Evolutionary conservation across 2,329 filamentous ascomycete species (phyloP), one percentile per base, ranked within the genome.

Genomic region (Pyrenophora seminiperda): DNA sequence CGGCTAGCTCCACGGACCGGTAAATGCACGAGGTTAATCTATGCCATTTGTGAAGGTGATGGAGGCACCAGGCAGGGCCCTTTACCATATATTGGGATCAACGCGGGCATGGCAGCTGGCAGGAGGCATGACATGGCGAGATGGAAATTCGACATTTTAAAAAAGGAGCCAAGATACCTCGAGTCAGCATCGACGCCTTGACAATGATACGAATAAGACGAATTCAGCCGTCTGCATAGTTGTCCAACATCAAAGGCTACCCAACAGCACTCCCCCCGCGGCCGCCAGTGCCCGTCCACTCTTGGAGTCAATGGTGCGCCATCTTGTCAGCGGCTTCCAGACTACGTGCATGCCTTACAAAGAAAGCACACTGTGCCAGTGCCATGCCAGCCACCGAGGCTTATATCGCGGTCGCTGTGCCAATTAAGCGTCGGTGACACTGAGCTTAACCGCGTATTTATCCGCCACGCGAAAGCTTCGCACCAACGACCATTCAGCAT

Each of bases 381-480:
- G 22, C 38, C 17, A 41, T 2, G 19, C 31, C 31, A 43, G 33
- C 31, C 27, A 37, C 46, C 27, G 30, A 45, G 20, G 47, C 33
- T 43, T 44, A 34, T 33, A 39, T 45, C 29, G 41, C 41, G 15
- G 29, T 41, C 32, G 34, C 47, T 22, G 29, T 27, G 19, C 27
- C 7, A 44, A 33, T 20, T 15, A 37, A 45, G 40, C 24, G 41
- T 45, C n/a, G 47, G 40, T 50, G 34, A 27, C 22, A 44, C 19
- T 38, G 47, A 50, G 40, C 34, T 50, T 50, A 50, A 34, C 47
- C 47, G 34, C 19, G 11, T 39, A 24, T 50, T 50, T 44, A 45
- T n/a, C 40, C 47, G 39, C 29, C 17, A 32, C 10, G 31, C 17
- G 36, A 42, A 36, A 39, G 33, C 44, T 47, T 41, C 36, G 30